phyloP scores from a whole-genome alignment of 2,329 filamentous ascomycete genomes.

The Aspergillus viridinutans region DNA sequence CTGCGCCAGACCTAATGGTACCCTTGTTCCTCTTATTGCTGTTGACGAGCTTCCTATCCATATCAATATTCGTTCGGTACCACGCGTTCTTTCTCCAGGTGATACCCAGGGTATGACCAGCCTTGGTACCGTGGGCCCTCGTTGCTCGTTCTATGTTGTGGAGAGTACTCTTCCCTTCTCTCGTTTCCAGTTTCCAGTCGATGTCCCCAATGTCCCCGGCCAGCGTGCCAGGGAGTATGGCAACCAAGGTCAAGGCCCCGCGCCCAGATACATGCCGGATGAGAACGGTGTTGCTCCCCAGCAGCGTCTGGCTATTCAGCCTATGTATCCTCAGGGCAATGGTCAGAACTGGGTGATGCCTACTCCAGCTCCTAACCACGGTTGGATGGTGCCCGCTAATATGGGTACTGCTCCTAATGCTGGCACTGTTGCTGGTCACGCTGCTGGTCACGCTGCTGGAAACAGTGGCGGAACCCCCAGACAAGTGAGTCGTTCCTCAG shows the following conservation, averaged over 20 bases:
- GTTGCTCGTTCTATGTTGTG: slow-evolving; percentile 33
- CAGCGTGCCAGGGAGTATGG: slow-evolving; percentile 13
- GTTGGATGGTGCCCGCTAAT: slow-evolving; percentile 12
- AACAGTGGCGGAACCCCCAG: slow-evolving; percentile 11
- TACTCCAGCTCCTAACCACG: slow-evolving; percentile 6
- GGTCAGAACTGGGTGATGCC: slow-evolving; percentile 15
- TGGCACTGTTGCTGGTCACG: not conserved
- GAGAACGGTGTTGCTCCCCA: slow-evolving; percentile 15
- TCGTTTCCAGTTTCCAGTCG: slow-evolving; percentile 4
- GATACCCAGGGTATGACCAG: slow-evolving; percentile 44
- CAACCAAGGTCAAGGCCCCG: slow-evolving; percentile 12
- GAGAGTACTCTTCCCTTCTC: slow-evolving; percentile 17
- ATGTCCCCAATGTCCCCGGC: slow-evolving; percentile 2
- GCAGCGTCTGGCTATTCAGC: slow-evolving; percentile 20
- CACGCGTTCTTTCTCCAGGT: slow-evolving; percentile 31
- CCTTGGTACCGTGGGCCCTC: slow-evolving; percentile 32
- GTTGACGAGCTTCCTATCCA: slow-evolving; percentile 42
- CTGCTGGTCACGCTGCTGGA: not conserved
- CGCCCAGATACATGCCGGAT: slow-evolving; percentile 20
- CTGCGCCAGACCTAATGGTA: slow-evolving; percentile 39
- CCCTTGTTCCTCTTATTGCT: slow-evolving; percentile 41
- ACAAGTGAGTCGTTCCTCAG: slow-evolving; percentile 17
- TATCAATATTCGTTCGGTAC: slow-evolving; percentile 34
- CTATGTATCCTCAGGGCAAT: slow-evolving; percentile 17
- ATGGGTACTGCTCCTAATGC: not conserved